These are phyloP conservation scores for Grosmannia clavigera DNA, from an alignment of 2,329 filamentous ascomycete species.

Conservation along the genomic window DNA sequence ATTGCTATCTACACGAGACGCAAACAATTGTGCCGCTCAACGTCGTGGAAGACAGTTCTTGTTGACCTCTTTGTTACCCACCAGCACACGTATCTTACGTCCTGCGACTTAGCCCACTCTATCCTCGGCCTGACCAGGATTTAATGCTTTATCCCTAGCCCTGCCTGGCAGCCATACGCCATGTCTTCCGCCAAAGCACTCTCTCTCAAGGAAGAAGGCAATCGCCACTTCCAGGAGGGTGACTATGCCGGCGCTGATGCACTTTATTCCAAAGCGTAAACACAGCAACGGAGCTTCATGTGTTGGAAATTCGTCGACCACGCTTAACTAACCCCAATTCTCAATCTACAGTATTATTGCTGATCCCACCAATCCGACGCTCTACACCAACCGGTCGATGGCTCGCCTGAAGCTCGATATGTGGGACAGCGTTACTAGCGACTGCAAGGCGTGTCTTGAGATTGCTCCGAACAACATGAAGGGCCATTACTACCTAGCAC, in stretches of 20 bases:
- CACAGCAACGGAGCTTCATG: conserved; percentile 1
- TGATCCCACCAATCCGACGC: conserved; percentile 61
- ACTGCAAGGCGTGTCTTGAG: conserved; percentile 64
- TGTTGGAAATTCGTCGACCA: not conserved
- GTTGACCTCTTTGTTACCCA: not conserved
- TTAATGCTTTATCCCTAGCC: not conserved
- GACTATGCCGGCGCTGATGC: conserved; percentile 55
- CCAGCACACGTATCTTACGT: not conserved
- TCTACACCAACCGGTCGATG: conserved; percentile 87
- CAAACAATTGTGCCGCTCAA: not conserved
- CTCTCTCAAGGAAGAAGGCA: conserved; percentile 45
- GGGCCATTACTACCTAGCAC: conserved; percentile 69
- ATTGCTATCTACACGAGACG: not conserved
- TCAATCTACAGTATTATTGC: conserved; percentile 51
- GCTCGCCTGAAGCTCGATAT: conserved; percentile 61
- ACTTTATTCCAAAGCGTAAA: conserved; percentile 60
- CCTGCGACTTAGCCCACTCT: not conserved
- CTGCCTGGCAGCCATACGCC: not conserved
- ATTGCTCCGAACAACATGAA: conserved; percentile 61
- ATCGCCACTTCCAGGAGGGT: conserved; percentile 49
- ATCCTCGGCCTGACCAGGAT: not conserved
- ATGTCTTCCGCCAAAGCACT: conserved; percentile 20
- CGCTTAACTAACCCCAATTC: not conserved
- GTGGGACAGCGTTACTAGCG: conserved; percentile 64
- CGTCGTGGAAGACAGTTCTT: not conserved